Conservation (phyloP, 768 basidiomycete species). For the Hebeloma cylindrosporum region DNA sequence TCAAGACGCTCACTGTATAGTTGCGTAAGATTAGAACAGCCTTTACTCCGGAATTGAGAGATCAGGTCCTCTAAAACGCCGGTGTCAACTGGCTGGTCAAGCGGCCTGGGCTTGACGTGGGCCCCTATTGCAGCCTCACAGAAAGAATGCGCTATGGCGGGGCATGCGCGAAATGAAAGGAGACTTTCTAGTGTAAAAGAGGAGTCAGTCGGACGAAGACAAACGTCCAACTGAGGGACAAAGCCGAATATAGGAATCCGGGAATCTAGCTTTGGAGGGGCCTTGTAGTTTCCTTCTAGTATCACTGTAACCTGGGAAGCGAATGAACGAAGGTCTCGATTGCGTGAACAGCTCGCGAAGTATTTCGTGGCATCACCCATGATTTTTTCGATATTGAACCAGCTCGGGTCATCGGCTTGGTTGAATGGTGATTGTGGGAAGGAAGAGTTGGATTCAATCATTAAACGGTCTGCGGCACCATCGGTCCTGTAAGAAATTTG, state of each 20-base stretch:
- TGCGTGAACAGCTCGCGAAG: slow-evolving; percentile 16
- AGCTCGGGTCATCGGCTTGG: slow-evolving; percentile 1
- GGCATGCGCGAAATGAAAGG: too few relatives aligned
- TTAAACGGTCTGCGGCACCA: slow-evolving; percentile 3
- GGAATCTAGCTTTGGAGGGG: too few relatives aligned
- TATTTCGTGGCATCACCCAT: slow-evolving; percentile 10
- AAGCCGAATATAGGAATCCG: not conserved
- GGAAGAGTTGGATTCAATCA: slow-evolving; percentile 18
- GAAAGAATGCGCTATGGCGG: too few relatives aligned
- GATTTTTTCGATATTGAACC: slow-evolving; percentile 11
- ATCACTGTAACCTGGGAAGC: not conserved
- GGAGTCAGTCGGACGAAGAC: too few relatives aligned
- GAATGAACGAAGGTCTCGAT: slow-evolving; percentile 13
- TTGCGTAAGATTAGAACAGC: not conserved
- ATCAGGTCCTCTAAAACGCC: slow-evolving; percentile 10
- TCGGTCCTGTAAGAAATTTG: not conserved
- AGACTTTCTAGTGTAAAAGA: too few relatives aligned
- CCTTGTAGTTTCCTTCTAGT: slow-evolving; percentile 2
- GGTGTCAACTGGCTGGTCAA: too few relatives aligned
- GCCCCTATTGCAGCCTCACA: too few relatives aligned
- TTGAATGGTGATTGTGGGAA: not conserved
- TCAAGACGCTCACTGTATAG: slow-evolving; percentile 10
- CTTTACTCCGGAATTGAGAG: slow-evolving; percentile 4
- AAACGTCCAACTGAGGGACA: not conserved
- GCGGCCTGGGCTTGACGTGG: too few relatives aligned